Conservation (phyloP, 371 early-diverging fungal genomes). For the Funneliformis caledonium region DNA sequence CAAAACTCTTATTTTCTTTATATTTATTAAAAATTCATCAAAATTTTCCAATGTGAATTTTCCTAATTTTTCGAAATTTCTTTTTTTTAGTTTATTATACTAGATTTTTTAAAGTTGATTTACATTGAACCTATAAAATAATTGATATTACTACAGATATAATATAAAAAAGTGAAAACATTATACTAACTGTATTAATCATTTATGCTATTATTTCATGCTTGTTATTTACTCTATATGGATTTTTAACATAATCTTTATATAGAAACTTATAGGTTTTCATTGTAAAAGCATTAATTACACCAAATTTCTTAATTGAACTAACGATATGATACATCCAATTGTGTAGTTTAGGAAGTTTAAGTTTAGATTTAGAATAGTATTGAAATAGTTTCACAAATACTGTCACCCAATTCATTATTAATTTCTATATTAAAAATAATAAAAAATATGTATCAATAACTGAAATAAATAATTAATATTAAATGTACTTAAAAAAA, state of each 20-base stretch:
- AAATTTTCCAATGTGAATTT: neutral
- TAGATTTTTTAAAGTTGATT: neutral
- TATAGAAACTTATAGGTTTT: neutral
- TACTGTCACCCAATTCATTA: neutral
- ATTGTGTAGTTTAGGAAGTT: neutral
- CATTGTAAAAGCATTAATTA: neutral
- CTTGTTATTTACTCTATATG: neutral
- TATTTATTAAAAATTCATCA: neutral
- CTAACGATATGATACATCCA: neutral
- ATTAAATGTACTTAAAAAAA: too few species aligned
- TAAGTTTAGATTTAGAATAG: neutral
- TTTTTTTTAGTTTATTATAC: too few species aligned
- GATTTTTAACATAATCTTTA: conserved; percentile 6
- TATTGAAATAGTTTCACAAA: neutral
- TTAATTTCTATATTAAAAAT: neutral
- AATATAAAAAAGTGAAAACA: neutral
- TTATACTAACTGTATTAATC: neutral
- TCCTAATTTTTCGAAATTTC: too few species aligned
- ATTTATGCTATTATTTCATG: neutral
- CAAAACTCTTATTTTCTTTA: neutral
- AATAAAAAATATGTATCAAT: too few species aligned
- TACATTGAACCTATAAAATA: neutral
- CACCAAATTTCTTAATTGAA: neutral
- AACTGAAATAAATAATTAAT: neutral
- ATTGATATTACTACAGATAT: neutral